Evolutionary conservation across 441 rosid genomes (phyloP), one percentile per base, ranked within the genome.

Genomic region (Geranium incanum): DNA sequence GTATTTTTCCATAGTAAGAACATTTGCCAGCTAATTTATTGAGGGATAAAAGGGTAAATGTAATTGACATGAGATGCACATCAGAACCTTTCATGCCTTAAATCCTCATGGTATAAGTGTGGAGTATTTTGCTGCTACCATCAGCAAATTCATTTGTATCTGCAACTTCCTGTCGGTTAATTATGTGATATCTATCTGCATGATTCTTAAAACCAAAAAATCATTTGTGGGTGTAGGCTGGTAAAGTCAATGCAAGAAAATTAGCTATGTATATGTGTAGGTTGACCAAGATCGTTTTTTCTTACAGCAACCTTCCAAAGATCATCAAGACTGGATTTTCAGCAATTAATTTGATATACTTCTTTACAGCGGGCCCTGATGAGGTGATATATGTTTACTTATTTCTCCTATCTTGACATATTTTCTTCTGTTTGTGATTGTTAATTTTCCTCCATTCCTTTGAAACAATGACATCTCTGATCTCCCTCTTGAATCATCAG

Each of bases 301-400:
- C 71, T 70, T 77, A 70, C 87, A 95, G 97, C 84, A 92, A 86
- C 70, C 99, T 95, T 86, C 81, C 99, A 4, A 92, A 94, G 88
- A 95, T 92, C 71, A 92, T 92, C 78, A 95, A 95, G 92, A 95
- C 91, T 70, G 97, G 99, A 65, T 95, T 95, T 80, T 82, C 97
- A 16, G 91, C 97, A 8, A 95, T 95, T 76, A 92, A 95, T 84
- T 96, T 95, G 78, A 92, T 92, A 76, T 95, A 95, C 80, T 95
- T 95, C 79, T 95, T 95, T 86, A 95, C 97, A 16, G 99, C 95
- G 33, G 98, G 99, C 55, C 91, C 95, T 77, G 97, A 88, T 78
- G 99, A 95, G 97, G 99, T 95, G 87, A 75, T 50, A 3, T 66
- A 5, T 21, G 21, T 13, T 21, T 39, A 37, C 62, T 65, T 76